Evolutionary conservation across 2,329 filamentous ascomycete species (phyloP).

Genomic region (Colletotrichum godetiae): DNA sequence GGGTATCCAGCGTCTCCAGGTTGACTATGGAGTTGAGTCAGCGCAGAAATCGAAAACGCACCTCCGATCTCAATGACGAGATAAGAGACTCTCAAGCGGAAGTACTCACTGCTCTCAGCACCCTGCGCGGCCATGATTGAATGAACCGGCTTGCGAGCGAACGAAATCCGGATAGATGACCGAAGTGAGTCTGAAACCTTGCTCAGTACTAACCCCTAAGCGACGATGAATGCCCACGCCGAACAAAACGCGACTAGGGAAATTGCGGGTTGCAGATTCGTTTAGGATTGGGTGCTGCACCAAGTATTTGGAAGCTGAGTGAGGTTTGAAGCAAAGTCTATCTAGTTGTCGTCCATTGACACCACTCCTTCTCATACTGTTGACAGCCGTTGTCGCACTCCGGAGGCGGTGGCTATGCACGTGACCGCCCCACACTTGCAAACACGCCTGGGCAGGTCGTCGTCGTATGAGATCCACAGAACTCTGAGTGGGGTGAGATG

Average conservation of each 20-base stretch:
- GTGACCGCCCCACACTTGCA: background rate
- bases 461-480: background rate
- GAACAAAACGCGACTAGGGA: background rate
- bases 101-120: constrained; percentile 29
- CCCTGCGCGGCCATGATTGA: constrained; percentile 29
- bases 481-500: background rate
- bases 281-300: background rate
- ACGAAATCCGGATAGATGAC: background rate
- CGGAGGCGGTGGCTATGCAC: background rate
- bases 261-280: background rate
- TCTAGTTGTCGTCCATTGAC: background rate
- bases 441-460: background rate
- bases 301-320: background rate
- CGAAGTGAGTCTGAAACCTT: background rate
- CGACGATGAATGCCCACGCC: background rate
- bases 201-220: background rate
- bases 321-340: background rate
- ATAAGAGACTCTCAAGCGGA: background rate
- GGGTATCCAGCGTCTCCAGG: constrained; percentile 81
- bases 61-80: background rate
- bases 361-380: background rate
- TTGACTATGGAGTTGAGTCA: constrained; percentile 55
- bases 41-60: background rate
- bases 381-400: background rate
- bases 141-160: background rate